Evolutionary conservation across 805 yeast species (phyloP), one percentile per base, ranked within the genome.

Genomic region (Starmerella floris): DNA sequence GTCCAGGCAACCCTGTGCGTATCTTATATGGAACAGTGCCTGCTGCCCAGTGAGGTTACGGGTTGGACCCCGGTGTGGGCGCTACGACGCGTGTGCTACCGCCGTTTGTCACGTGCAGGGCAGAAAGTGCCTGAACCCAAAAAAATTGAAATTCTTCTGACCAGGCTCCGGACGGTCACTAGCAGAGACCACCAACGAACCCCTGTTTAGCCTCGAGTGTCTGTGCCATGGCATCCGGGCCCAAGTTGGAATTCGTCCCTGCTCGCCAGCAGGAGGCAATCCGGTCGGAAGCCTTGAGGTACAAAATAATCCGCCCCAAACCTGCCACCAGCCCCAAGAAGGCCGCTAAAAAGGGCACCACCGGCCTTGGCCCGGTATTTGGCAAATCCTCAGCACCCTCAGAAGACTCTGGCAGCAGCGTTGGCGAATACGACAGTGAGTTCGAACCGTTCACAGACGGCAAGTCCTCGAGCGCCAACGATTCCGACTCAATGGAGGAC

Each of bases 211-310:
- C 13, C 28, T 8, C 28, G 28, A 8, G 28, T 31, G 28, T 13
- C 8, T 21, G n/a, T 4, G 5, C 15, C 2, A 42, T 48, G 50
- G 49, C 42, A 21, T 30, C 41, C 15, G 46, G 45, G 23, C 30
- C 42, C 13, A 32, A 30, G 21, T 30, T 61, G 32, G 57, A 57
- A 3, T 83, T 83, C 59, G 74, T 70, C 41, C 66, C 74, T 3
- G 85, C 83, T 15, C 72, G 68, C 49, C 62, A 62, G 41, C 72
- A 76, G 5, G 80, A 74, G 55, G 62, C 65, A 19, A 64, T 65
- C 13, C 40, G 38, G 9, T 36, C 38, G 36, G 45, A 47, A 20
- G 30, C 42, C 3, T 35, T 43, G 10, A 23, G 39, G 35, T 49
- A 39, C 34, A 43, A 49, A 40, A 32, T 47, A 5, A 49, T 49